Conservation (phyloP, 257 asterid genomes). For the Cruciata laevipes region DNA sequence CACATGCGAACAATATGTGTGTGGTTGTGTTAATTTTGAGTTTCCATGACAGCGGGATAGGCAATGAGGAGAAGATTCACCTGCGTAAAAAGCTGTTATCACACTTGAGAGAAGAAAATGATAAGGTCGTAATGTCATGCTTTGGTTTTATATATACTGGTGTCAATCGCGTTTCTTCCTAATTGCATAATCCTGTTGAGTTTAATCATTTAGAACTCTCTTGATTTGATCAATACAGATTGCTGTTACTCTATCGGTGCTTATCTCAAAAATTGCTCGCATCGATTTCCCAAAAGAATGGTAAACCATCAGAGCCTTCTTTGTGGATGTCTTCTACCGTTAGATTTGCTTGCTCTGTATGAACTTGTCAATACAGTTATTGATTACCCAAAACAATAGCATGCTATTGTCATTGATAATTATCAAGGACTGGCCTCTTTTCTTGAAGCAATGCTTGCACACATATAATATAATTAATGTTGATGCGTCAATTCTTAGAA, state of each 20-base stretch:
- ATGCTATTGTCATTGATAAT: background rate
- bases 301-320: slow-evolving; percentile 32
- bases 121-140: slow-evolving; percentile 43
- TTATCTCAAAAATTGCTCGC: slow-evolving; percentile 92
- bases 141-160: slow-evolving; percentile 7
- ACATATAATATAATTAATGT: too few relatives aligned
- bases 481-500: background rate
- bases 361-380: background rate
- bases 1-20: background rate
- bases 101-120: slow-evolving; percentile 87
- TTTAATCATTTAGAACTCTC: background rate
- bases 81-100: slow-evolving; percentile 73
- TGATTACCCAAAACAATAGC: background rate
- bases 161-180: background rate
- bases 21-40: slow-evolving; percentile 5
- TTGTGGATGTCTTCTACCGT: background rate
- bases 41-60: slow-evolving; percentile 54
- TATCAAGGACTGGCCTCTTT: slow-evolving; percentile 2
- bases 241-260: slow-evolving; percentile 80
- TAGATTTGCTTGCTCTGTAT: background rate
- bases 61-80: slow-evolving; percentile 83
- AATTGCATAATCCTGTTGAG: slow-evolving; percentile 3
- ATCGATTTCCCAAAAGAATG: slow-evolving; percentile 96
- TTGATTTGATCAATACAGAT: slow-evolving; percentile 43
- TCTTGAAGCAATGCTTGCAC: background rate